A percentile compares a stretch with the other conserved stretches of the same genome.
These are phyloP conservation scores for Botryotinia narcissicola DNA, from an alignment of 2,329 filamentous ascomycete genomes.

Conservation along the genomic window DNA sequence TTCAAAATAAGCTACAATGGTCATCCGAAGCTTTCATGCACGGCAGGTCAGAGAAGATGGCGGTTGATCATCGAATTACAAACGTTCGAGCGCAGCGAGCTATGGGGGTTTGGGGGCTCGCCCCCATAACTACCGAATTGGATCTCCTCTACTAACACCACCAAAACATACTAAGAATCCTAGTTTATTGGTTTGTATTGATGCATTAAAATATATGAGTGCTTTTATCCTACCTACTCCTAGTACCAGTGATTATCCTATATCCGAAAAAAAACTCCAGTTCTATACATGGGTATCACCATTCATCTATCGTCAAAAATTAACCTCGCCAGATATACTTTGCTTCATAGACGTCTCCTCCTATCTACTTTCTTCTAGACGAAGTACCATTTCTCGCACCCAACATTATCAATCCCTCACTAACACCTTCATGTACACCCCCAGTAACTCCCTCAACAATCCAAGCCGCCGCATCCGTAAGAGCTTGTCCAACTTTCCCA, in stretches of 20 bases:
- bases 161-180: neutral
- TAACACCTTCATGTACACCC: conserved; percentile 64
- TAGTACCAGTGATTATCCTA: neutral
- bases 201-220: neutral
- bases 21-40: neutral
- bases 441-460: conserved; percentile 62
- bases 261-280: neutral
- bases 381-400: conserved; percentile 33
- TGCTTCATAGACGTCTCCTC: neutral
- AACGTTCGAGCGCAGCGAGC: neutral
- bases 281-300: conserved; percentile 22
- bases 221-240: neutral
- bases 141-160: neutral
- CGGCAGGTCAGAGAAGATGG: neutral
- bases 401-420: conserved; percentile 51
- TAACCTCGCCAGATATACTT: neutral
- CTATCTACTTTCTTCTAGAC: conserved; percentile 13
- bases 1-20: neutral
- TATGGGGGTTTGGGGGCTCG: neutral
- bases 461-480: conserved; percentile 58
- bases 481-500: conserved; percentile 58
- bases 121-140: neutral
- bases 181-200: neutral
- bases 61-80: neutral
- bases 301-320: conserved; percentile 14